Conservation (phyloP, 768 basidiomycete genomes). For the Pulveroboletus sp. region DNA sequence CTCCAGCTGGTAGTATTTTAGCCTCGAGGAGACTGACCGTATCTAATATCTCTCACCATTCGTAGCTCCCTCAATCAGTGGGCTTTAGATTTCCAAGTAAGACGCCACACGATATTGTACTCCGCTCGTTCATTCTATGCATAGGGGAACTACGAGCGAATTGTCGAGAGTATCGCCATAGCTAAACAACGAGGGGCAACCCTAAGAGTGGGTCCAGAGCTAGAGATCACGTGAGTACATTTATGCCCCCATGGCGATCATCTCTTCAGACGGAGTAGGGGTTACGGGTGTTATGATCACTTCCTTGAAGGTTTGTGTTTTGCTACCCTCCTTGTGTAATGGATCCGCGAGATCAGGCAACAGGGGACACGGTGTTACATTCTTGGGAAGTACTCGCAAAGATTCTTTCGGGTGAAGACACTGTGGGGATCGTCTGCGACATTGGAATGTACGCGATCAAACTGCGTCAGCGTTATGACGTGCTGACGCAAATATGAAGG, state of each 20-base stretch:
- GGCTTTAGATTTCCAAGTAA: slow-evolving; percentile 91
- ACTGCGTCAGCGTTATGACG: no score
- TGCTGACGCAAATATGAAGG: slow-evolving; percentile 43
- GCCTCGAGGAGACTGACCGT: not conserved
- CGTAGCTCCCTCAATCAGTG: slow-evolving; percentile 91
- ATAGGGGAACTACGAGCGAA: slow-evolving; percentile 91
- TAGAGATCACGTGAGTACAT: slow-evolving; percentile 80
- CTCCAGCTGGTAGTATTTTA: slow-evolving; percentile 22
- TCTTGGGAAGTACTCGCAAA: slow-evolving; percentile 98
- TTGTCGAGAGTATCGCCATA: slow-evolving; percentile 78
- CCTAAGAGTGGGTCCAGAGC: slow-evolving; percentile 90
- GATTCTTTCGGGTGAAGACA: slow-evolving; percentile 74
- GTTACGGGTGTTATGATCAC: slow-evolving; percentile 97
- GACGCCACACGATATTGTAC: slow-evolving; percentile 1
- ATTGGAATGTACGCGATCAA: slow-evolving; percentile 76
- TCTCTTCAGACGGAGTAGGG: slow-evolving; percentile 42
- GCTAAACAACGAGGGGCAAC: slow-evolving; percentile 88
- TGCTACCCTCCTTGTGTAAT: not conserved
- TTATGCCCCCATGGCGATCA: not conserved
- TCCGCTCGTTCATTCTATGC: not conserved
- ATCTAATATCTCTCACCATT: slow-evolving; percentile 9
- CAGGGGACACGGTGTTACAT: slow-evolving; percentile 94
- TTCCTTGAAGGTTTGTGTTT: slow-evolving; percentile 78
- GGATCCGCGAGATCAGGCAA: not conserved
- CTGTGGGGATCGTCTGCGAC: slow-evolving; percentile 88